Percentiles rank a stretch among this genome's conserved stretches.
Conservation (phyloP, 139 green algal species). For the Edaphochlamys debaryana region DNA sequence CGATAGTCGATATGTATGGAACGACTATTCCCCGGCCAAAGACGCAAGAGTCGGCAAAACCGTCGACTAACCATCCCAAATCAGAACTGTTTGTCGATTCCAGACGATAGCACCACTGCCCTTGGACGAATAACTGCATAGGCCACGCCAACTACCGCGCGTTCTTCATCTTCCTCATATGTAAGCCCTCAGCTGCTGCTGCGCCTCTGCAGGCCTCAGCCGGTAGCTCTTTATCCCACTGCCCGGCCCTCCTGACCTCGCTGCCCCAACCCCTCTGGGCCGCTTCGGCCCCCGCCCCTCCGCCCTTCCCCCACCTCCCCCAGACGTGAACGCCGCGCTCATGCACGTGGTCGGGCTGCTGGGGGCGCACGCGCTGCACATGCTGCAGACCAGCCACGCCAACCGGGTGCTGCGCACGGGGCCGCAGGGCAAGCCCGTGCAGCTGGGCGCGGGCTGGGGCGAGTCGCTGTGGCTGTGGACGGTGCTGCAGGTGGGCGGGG, state of each 20-base stretch:
- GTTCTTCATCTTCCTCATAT: slow-evolving; percentile 87
- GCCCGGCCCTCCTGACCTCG: no score
- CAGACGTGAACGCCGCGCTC: not conserved
- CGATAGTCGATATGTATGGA: no score
- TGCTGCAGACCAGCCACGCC: slow-evolving; percentile 44
- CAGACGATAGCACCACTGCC: no score
- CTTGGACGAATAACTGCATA: slow-evolving; percentile 92
- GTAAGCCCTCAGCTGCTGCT: slow-evolving; percentile 38
- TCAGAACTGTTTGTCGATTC: no score
- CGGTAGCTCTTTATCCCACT: not conserved
- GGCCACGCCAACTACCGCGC: slow-evolving; percentile 90
- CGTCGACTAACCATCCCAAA: no score
- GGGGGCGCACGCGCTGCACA: slow-evolving; percentile 59
- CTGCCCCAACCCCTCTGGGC: no score
- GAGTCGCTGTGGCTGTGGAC: slow-evolving; percentile 41
- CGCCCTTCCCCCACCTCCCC: no score
- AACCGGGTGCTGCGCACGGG: slow-evolving; percentile 43
- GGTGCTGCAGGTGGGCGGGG: slow-evolving; percentile 30
- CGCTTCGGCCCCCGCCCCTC: no score
- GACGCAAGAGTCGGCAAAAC: no score
- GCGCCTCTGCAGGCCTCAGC: no score
- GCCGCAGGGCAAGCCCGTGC: slow-evolving; percentile 31
- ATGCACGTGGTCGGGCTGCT: slow-evolving; percentile 68
- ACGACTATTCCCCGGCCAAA: no score
- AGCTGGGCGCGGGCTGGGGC: slow-evolving; percentile 31